phyloP scores from a whole-genome alignment of 106 monocot species.

The Xerophyta viscosa region DNA sequence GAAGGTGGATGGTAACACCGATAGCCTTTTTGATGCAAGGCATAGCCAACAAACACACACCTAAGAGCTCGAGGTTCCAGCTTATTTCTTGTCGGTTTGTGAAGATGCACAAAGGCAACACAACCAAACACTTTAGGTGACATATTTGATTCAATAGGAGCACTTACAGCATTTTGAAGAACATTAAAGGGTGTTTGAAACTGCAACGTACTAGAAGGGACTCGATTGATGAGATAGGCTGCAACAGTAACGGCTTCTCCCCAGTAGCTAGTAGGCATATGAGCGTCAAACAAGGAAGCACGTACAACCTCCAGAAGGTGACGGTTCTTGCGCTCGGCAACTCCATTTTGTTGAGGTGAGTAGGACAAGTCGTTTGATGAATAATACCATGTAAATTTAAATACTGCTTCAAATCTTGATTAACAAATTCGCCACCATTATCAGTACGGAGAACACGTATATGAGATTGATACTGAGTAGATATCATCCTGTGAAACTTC shows the following conservation, averaged over 20 bases:
- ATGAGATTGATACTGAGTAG: too few species aligned
- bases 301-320: neutral
- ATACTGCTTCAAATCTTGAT: too few species aligned
- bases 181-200: neutral
- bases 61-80: neutral
- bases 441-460: too few species aligned
- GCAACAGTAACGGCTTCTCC: neutral
- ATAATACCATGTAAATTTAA: too few species aligned
- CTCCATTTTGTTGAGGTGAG: neutral
- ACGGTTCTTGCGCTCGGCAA: neutral
- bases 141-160: neutral
- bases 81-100: neutral
- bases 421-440: too few species aligned
- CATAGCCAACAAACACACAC: too few species aligned
- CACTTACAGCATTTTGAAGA: neutral
- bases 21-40: too few species aligned
- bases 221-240: slow-evolving; percentile 1
- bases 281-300: too few species aligned
- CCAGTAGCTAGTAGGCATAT: neutral
- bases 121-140: slow-evolving; percentile 3
- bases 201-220: neutral
- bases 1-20: neutral
- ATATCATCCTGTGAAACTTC: too few species aligned
- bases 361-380: neutral
- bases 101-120: slow-evolving; percentile 1